Conservation (phyloP, 257 asterid species). For the Penstemon eatonii region DNA sequence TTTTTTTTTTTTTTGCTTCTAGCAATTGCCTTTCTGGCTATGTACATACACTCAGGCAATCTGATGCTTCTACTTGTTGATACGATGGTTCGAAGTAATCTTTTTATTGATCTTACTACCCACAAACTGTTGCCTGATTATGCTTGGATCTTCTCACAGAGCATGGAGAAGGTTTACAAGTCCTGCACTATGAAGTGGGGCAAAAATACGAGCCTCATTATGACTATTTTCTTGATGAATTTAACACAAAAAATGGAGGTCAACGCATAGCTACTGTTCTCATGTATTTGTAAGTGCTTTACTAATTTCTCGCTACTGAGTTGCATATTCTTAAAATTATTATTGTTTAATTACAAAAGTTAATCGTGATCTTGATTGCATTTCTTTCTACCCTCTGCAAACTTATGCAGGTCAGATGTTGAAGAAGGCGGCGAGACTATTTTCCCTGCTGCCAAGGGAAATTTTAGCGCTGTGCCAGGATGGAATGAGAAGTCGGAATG, state of each 20-base stretch:
- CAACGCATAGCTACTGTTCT: conserved; percentile 89
- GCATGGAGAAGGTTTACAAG: conserved; percentile 89
- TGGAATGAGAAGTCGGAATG: conserved; percentile 76
- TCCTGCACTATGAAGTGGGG: conserved; percentile 83
- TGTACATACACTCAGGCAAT: conserved; percentile 15
- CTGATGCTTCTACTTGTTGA: conserved; percentile 1
- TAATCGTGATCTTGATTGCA: neutral
- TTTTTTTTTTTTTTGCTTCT: neutral
- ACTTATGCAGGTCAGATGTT: conserved; percentile 74
- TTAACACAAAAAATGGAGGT: conserved; percentile 84
- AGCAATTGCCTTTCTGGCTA: neutral
- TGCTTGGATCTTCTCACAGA: conserved; percentile 43
- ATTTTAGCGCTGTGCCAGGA: conserved; percentile 56
- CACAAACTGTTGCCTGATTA: conserved; percentile 21
- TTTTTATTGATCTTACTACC: conserved; percentile 1
- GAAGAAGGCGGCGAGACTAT: conserved; percentile 98
- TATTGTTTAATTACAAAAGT: conserved; percentile 10
- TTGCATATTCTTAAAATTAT: conserved; percentile 1
- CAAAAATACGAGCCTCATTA: conserved; percentile 91
- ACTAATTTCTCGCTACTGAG: conserved; percentile 11
- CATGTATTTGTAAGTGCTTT: conserved; percentile 75
- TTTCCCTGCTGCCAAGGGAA: conserved; percentile 77
- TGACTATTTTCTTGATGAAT: conserved; percentile 76
- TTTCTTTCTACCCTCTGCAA: conserved; percentile 12
- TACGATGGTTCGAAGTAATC: conserved; percentile 6